Base-by-base conservation (phyloP, 2,329 filamentous ascomycete species). In the Sporothrix phasma region DNA sequence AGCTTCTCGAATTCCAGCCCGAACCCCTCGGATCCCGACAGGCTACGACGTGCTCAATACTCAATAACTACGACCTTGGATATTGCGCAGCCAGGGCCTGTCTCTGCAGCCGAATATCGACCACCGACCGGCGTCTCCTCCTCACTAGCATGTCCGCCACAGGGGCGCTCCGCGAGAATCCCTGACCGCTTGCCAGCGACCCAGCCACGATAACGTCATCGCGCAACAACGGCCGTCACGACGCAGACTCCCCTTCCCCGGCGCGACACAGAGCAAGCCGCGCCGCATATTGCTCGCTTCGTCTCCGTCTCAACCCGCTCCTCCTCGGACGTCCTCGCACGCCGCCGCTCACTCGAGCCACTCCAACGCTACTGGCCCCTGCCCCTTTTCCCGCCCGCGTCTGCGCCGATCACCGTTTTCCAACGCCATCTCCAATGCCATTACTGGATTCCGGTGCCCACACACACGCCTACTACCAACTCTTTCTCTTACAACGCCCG, bases 341-440 rank as follows among this genome's bases (percentile, higher is more conserved):
- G 22, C 31, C 54, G 54, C n/a, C 4, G 56, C 58, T 29, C 24
- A 51, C 29, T 56, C n/a, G 19, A 13, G 19, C 34, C 51, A 24
- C 26, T 22, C 56, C 46, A 29, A 63, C 68, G 47, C 59, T 46
- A 19, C 60, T 62, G 60, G 39, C 59, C 66, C 60, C 63, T 67
- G 53, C 51, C 62, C 49, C 63, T 34, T 45, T 59, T 56, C 29
- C 61, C 65, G 11, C 63, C 65, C 47, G 46, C 39, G 51, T 64
- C 67, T 31, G 61, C 64, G 65, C 61, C 67, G 67, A 68, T 66
- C 67, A 41, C 65, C 61, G 56, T 66, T 37, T n/a, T 61, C 63
- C 61, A 61, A 65, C 59, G 60, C 59, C 43, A 39, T 43, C 15
- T 26, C 47, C 47, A 34, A 31, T 24, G 19, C 66, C 47, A 47